Evolutionary conservation across 1,284 basidiomycete species (phyloP), one percentile per base, ranked within the genome.

Genomic region (Moesziomyces sp.): DNA sequence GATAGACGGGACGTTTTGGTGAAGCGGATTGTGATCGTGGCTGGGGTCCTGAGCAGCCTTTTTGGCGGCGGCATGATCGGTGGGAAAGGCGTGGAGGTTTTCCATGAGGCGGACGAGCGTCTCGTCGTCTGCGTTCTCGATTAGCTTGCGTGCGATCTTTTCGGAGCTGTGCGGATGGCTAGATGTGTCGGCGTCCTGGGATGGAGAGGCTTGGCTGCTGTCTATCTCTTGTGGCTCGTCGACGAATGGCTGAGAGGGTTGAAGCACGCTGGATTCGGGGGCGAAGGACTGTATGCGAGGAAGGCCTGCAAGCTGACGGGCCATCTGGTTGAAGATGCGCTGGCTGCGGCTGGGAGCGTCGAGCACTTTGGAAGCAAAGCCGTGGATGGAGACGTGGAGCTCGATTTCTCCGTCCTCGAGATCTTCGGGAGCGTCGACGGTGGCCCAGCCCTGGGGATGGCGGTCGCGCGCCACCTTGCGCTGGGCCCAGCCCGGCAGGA

Each of bases 321-420:
- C 74, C 67, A 74, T 76, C 48, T 76, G 74, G 44, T 76, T 73
- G 49, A 74, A 73, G 52, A 76, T 58, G 24, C 74, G 48, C 47
- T 74, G 67, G 40, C 74, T 74, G 30, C 66, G 52, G 28, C 62
- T 71, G 4, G 59, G 73, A 26, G 68, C 35, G 23, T 72, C 60
- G 18, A 68, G 54, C 7, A 35, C 21, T 38, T 63, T 72, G 16
- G 68, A 35, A 21, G 71, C 64, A 23, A 71, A 71, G 51, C 74
- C 67, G 35, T 68, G 58, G 23, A 72, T 34, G 4, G 64, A 56
- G 24, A 76, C 48, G 30, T 70, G 62, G 30, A 76, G 59, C 42
- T 76, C 74, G n/a, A 74, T 58, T 24, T 76, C 74, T 26, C 70
- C 74, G 44, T 76, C 74, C 44, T 69, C 54, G 40, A 76, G 60